Evolutionary conservation across 1,139 yeast species (phyloP), one percentile per base, ranked within the genome.

Genomic region (Saccharomycopsis hybrid): DNA sequence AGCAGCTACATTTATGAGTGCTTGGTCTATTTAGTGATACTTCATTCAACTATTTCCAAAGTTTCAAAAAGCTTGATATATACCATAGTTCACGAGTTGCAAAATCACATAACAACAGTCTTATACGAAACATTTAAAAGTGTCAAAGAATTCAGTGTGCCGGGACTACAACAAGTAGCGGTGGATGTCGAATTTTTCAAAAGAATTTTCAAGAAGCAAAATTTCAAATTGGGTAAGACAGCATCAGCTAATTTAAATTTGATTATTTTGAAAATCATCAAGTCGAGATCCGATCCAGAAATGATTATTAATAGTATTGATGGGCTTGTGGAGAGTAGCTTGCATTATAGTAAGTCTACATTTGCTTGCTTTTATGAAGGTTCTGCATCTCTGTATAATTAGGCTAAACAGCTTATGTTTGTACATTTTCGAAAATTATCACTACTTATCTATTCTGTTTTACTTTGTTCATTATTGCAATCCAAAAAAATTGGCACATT

Each of bases 1-100:
- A 70, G 76, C 2, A 62, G 71, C 38, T 80, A 76, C 58, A 64
- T 81, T 4, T 73, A 78, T 52, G 77, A 78, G 51, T 66, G 74
- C 1, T 61, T 82, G 43, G 69, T 78, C 60, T 62, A 73, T 38
- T 60, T 83, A 29, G 78, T 81, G 5, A 65, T 72, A 18, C 74
- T 78, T 1, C 82, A 78, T 57, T 69, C 81, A 30, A 73, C 71
- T 49, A 77, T 79, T 33, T 61, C 68, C 35, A 71, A 70, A 41
- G 70, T 76, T 13, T 75, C 81, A 0, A 71, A 74, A 1, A 69
- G 66, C 36, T 60, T 78, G 43, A 70, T 77, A 5, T 61, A 64
- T 31, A 65, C 68, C 11, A 73, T 78, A 2, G 61, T 78, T 25
- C 63, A 67, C 28, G 76, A 72, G 44, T 66, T 80, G 13, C 72